A percentile compares a stretch with the other conserved stretches of the same genome.
These are phyloP conservation scores for Talaromyces sp. DNA, from an alignment of 2,329 filamentous ascomycete species.

Conservation along the genomic window DNA sequence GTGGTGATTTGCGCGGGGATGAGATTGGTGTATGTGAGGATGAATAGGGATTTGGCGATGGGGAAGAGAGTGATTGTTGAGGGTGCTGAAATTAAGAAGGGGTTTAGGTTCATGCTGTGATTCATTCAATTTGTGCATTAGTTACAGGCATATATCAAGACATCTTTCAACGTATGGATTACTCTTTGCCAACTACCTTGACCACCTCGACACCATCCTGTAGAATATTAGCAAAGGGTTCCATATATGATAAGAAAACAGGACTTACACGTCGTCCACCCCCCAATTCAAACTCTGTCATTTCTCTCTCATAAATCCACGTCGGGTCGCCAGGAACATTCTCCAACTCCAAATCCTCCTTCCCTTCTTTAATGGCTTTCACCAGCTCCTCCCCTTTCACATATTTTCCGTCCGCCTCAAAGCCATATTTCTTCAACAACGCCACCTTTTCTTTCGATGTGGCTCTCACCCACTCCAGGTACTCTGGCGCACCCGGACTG, in stretches of 20 bases:
- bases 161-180: not conserved
- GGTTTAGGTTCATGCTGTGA: constrained; percentile 3
- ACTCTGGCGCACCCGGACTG: constrained; percentile 33
- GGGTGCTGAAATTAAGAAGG: not conserved
- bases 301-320: constrained; percentile 62
- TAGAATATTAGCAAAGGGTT: not conserved
- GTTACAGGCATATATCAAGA: not conserved
- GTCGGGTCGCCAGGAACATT: constrained; percentile 56
- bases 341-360: constrained; percentile 28
- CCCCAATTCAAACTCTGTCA: constrained; percentile 28
- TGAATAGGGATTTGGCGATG: constrained; percentile 1
- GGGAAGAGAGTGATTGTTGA: not conserved
- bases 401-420: constrained; percentile 53
- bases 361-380: constrained; percentile 27
- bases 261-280: constrained; percentile 9
- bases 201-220: constrained; percentile 17
- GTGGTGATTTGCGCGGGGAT: constrained; percentile 1
- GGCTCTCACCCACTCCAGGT: constrained; percentile 13
- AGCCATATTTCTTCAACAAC: constrained; percentile 42
- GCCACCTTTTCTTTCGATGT: not conserved
- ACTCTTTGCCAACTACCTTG: constrained; percentile 16
- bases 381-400: constrained; percentile 20
- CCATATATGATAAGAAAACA: too few species aligned
- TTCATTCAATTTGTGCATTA: not conserved
- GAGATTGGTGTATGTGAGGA: not conserved